Evolutionary conservation across 78 protist genomes (phyloP).

Genomic region (Dictyostelium brefeldianum): DNA sequence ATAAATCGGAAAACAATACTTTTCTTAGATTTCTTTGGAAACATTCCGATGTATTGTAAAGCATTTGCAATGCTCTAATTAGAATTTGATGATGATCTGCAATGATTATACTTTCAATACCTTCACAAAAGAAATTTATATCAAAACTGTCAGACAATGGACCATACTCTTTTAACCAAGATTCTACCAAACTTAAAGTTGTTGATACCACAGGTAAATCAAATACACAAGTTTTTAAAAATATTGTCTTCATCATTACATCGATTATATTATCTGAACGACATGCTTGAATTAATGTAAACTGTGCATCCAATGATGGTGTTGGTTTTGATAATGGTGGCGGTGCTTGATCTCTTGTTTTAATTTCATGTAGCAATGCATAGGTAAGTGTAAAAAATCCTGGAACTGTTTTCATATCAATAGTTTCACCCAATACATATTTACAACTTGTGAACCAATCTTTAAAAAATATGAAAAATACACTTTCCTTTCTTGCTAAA

Average conservation of each 20-base stretch:
- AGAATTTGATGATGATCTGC: constrained; percentile 75
- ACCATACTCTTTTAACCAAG: constrained; percentile 72
- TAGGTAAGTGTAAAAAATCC: constrained; percentile 62
- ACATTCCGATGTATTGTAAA: constrained; percentile 48
- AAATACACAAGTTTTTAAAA: constrained; percentile 66
- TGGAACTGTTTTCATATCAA: constrained; percentile 54
- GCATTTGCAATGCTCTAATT: constrained; percentile 40
- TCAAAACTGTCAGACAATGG: constrained; percentile 55
- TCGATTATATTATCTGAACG: constrained; percentile 38
- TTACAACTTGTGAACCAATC: constrained; percentile 70
- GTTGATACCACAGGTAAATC: constrained; percentile 24
- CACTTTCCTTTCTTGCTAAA: constrained; percentile 71
- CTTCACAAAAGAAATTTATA: constrained; percentile 70
- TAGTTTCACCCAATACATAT: constrained; percentile 53
- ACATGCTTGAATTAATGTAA: constrained; percentile 21
- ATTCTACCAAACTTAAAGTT: constrained; percentile 29
- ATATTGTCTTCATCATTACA: constrained; percentile 36
- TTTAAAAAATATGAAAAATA: constrained; percentile 65
- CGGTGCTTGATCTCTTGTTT: constrained; percentile 45
- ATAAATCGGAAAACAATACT: constrained; percentile 29
- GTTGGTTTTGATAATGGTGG: constrained; percentile 68
- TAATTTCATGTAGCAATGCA: constrained; percentile 62
- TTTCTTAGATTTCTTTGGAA: constrained; percentile 58
- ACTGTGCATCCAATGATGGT: constrained; percentile 71
- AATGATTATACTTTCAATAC: constrained; percentile 56